phyloP scores from a whole-genome alignment of 2,329 filamentous ascomycete genomes.

The Trichoderma koningii region DNA sequence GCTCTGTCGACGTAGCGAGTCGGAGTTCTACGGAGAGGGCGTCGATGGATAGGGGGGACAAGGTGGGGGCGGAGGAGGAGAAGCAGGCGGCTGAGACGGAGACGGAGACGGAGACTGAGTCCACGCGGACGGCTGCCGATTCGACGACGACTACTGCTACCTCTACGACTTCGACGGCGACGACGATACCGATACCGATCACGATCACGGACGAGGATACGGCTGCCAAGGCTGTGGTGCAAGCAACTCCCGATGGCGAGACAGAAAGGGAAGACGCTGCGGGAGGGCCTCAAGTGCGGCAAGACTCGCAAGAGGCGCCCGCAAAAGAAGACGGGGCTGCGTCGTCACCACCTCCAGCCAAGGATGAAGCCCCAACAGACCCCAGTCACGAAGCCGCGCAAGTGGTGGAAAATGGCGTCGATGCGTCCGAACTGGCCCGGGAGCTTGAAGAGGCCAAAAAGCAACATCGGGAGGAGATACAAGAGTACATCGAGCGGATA shows the following conservation, averaged over 20 bases:
- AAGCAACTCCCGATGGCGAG: background rate
- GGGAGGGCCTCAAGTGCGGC: background rate
- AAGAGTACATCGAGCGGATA: conserved; percentile 82
- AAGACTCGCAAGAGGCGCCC: background rate
- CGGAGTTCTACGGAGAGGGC: conserved; percentile 36
- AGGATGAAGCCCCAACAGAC: background rate
- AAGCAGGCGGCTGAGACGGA: conserved; percentile 27
- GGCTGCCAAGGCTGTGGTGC: background rate
- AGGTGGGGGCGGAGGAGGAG: conserved; percentile 28
- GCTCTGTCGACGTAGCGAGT: conserved; percentile 41
- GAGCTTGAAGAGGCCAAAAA: conserved; percentile 35
- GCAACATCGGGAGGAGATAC: conserved; percentile 74
- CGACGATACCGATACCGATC: conserved; percentile 12
- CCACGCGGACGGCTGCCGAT: background rate
- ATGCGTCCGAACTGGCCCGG: conserved; percentile 25
- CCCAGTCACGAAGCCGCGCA: background rate
- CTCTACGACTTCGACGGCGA: background rate
- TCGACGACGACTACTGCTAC: background rate
- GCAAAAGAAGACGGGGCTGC: background rate
- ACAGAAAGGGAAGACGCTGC: background rate
- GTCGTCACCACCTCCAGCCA: background rate
- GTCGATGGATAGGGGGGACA: conserved; percentile 34
- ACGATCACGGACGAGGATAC: background rate
- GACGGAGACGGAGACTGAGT: conserved; percentile 29
- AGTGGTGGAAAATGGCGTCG: conserved; percentile 7